Conservation (phyloP, 2,329 filamentous ascomycete genomes). For the Plenodomus lindquistii region DNA sequence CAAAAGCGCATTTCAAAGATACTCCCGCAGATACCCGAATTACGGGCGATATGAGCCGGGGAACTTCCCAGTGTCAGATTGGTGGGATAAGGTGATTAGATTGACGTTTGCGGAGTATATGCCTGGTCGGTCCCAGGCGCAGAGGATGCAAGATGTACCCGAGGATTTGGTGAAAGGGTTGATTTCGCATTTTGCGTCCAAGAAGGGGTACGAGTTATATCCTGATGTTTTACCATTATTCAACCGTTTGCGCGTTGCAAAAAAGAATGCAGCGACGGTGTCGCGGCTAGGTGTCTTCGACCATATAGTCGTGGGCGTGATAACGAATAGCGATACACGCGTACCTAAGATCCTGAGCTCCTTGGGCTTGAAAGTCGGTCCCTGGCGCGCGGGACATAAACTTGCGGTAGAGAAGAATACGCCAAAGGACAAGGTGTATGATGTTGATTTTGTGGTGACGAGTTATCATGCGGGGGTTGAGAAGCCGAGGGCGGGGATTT, state of each 20-base stretch:
- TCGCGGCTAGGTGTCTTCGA: too few species aligned
- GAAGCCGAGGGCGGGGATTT: slow-evolving; percentile 63
- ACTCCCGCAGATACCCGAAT: slow-evolving; percentile 57
- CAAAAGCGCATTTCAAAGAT: slow-evolving; percentile 53
- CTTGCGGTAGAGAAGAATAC: slow-evolving; percentile 25
- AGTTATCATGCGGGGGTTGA: slow-evolving; percentile 66
- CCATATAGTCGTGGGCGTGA: slow-evolving; percentile 57
- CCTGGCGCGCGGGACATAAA: slow-evolving; percentile 18
- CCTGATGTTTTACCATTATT: slow-evolving; percentile 54
- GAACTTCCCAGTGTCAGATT: slow-evolving; percentile 58
- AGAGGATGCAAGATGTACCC: slow-evolving; percentile 45
- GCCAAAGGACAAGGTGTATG: slow-evolving; percentile 15
- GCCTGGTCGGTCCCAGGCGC: slow-evolving; percentile 53
- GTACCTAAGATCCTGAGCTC: slow-evolving; percentile 59
- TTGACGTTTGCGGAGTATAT: neutral
- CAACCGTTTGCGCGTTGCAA: slow-evolving; percentile 45
- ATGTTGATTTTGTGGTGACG: slow-evolving; percentile 62
- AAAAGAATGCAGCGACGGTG: too few species aligned
- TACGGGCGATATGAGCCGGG: slow-evolving; percentile 56
- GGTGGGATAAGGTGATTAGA: slow-evolving; percentile 61
- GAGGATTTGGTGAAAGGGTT: slow-evolving; percentile 53
- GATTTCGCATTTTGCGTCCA: slow-evolving; percentile 57
- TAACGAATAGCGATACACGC: slow-evolving; percentile 68
- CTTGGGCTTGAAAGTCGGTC: slow-evolving; percentile 55
- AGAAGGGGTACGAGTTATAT: slow-evolving; percentile 57